phyloP scores from a whole-genome alignment of 148 eudicot genomes.

The Spergularia marina region DNA sequence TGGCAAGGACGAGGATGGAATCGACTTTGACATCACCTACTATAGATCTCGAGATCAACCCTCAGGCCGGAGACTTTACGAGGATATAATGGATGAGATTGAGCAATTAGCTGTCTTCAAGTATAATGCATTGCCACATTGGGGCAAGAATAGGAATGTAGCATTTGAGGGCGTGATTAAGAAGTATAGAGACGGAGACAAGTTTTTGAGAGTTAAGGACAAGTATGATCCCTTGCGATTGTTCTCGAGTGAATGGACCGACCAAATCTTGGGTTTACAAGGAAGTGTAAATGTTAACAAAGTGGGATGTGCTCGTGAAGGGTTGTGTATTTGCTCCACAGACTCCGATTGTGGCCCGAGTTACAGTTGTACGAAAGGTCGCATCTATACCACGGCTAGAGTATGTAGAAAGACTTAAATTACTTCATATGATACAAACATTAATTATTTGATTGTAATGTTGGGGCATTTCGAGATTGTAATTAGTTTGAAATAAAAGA shows the following conservation, averaged over 20 bases:
- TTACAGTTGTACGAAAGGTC: conserved; percentile 2
- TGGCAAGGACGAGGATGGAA: conserved; percentile 16
- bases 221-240: conserved; percentile 13
- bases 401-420: not conserved
- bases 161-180: conserved; percentile 7
- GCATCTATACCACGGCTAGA: not conserved
- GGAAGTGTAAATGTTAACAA: not conserved
- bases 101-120: conserved; percentile 15
- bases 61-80: not conserved
- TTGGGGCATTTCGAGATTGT: too few species aligned
- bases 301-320: conserved; percentile 17
- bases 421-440: too few species aligned
- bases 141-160: conserved; percentile 16
- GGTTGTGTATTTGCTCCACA: conserved; percentile 1
- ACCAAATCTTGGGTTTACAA: conserved; percentile 7
- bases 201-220: conserved; percentile 6
- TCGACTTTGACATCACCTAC: conserved; percentile 12
- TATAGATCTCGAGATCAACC: not conserved
- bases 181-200: conserved; percentile 7
- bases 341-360: not conserved
- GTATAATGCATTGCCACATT: conserved; percentile 15
- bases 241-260: conserved; percentile 21
- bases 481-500: too few species aligned
- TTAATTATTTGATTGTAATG: too few species aligned
- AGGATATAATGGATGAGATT: conserved; percentile 1